Evolutionary conservation across 352 stramenopile species (phyloP), one percentile per base, ranked within the genome.

Genomic region (Chrysophaeum taylorii): DNA sequence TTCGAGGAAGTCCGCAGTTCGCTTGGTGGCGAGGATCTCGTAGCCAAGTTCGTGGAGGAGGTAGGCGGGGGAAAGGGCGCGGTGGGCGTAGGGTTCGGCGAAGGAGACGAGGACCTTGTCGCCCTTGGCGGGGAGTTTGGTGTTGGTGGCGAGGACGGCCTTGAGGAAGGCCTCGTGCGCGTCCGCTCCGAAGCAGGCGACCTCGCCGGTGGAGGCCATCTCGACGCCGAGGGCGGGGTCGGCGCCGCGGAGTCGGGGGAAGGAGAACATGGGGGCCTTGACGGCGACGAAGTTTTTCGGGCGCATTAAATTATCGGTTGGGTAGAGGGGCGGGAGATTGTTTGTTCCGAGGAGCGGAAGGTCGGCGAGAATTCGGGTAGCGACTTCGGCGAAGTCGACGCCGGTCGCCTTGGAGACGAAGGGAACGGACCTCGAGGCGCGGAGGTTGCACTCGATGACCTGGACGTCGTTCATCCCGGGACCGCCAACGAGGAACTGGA

Each of bases 221-320:
- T 98, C 93, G 43, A 98, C 93, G 53, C 94, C 93, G 64, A 98
- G 84, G 53, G 95, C 83, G 45, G 93, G 93, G 79, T 98, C 94
- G n/a, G 93, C 94, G 73, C 94, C 94, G 70, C 92, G 85, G 9
- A 98, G 84, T 76, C 94, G 90, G 75, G 93, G 97, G 83, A 98
- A 99, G 39, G 92, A 98, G 79, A 99, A 98, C 92, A 97, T 97
- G 23, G 92, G 91, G 68, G 90, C 93, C 86, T 98, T 97, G 71
- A 96, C 93, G 70, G 90, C 91, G 71, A 97, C 92, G 70, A 92
- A 97, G 72, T 88, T 84, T 66, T 89, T 89, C 36, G 88, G 87
- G 35, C 87, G 85, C 79, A 94, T 94, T 29, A 95, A n/a, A 71
- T 91, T 87, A 64, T 53, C 50, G 15, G 54, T 69, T 15, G 52